These are phyloP conservation scores for Candida sonorensis DNA, from an alignment of 805 yeast species.

Conservation along the genomic window DNA sequence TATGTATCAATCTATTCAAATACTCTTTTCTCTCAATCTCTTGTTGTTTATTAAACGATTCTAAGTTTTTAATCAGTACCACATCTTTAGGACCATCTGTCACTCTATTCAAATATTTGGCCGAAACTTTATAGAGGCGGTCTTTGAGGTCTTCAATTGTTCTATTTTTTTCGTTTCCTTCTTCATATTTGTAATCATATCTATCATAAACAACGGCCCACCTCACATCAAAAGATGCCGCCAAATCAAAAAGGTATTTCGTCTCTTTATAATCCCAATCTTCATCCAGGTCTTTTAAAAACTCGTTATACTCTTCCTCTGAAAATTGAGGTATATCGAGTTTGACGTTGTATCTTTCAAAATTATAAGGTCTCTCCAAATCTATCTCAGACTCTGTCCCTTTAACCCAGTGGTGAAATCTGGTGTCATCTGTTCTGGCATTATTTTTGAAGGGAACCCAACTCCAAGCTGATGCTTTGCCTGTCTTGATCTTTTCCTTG, in stretches of 20 bases:
- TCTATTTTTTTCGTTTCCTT: constrained; percentile 7
- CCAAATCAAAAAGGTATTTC: constrained; percentile 65
- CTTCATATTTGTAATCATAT: constrained; percentile 31
- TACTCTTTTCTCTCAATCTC: constrained; percentile 80
- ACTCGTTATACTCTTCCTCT: constrained; percentile 50
- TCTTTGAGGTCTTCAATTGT: constrained; percentile 81
- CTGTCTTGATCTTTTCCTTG: constrained; percentile 55
- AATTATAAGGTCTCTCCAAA: constrained; percentile 44
- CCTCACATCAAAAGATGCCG: constrained; percentile 50
- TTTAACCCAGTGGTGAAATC: constrained; percentile 80
- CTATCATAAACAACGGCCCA: constrained; percentile 67
- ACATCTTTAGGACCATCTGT: constrained; percentile 35
- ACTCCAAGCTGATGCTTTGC: constrained; percentile 80
- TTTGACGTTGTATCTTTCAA: constrained; percentile 66
- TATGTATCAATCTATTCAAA: constrained; percentile 61
- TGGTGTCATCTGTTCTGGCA: constrained; percentile 43
- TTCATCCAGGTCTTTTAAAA: constrained; percentile 25
- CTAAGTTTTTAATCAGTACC: constrained; percentile 52
- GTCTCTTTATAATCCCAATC: constrained; percentile 79
- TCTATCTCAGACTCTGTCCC: constrained; percentile 39
- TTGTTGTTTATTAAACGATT: constrained; percentile 55
- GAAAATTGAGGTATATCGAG: constrained; percentile 65
- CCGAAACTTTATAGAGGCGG: constrained; percentile 67
- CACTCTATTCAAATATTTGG: constrained; percentile 37
- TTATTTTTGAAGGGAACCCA: constrained; percentile 52